Conservation (phyloP, 805 yeast genomes). For the Hanseniaspora occidentalis region DNA sequence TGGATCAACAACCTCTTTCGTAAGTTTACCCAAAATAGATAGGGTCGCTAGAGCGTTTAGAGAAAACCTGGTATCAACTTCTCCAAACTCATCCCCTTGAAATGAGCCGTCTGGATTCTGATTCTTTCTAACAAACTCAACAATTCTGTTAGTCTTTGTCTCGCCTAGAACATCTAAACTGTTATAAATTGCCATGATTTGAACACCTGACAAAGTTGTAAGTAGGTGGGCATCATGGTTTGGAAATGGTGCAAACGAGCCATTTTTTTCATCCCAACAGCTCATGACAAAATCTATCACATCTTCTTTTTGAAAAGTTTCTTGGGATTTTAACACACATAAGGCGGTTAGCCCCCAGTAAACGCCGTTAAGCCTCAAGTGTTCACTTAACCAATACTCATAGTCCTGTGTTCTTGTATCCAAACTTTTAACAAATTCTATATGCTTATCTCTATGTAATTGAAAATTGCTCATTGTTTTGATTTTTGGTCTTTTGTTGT, state of each 20-base stretch:
- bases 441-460: constrained; percentile 37
- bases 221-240: constrained; percentile 80
- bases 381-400: constrained; percentile 85
- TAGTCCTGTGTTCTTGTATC: constrained; percentile 45
- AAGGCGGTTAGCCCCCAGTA: constrained; percentile 92
- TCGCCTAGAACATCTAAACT: constrained; percentile 33
- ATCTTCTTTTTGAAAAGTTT: constrained; percentile 46
- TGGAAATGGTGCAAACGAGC: constrained; percentile 88
- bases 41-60: constrained; percentile 70
- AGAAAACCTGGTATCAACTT: constrained; percentile 82
- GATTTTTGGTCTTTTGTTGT: neutral
- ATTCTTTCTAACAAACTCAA: constrained; percentile 26
- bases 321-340: constrained; percentile 40
- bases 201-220: constrained; percentile 78
- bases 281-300: constrained; percentile 55
- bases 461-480: constrained; percentile 4
- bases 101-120: constrained; percentile 53
- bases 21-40: constrained; percentile 53
- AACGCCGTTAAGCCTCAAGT: constrained; percentile 77
- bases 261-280: constrained; percentile 47
- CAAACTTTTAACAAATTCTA: constrained; percentile 40
- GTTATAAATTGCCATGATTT: constrained; percentile 58
- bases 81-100: constrained; percentile 86
- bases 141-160: constrained; percentile 22
- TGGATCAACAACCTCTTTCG: constrained; percentile 39